A percentile compares a stretch with the other conserved stretches of the same genome.
These are phyloP conservation scores for Candolleomyces aberdarensis DNA, from an alignment of 768 basidiomycete genomes.

Conservation along the genomic window DNA sequence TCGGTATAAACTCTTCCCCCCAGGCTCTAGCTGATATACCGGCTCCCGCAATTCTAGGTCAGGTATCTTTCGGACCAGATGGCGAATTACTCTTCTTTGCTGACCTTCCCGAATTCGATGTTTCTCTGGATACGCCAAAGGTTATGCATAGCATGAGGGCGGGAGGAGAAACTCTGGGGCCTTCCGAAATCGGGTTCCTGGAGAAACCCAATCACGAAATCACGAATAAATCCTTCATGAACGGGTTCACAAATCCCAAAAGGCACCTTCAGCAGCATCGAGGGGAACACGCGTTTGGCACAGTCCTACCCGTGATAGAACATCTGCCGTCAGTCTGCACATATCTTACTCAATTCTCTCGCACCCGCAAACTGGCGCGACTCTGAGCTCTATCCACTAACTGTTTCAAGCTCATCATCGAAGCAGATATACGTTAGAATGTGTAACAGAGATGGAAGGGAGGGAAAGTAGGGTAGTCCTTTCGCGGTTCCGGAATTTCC, in stretches of 20 bases:
- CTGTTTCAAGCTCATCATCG: too few relatives aligned
- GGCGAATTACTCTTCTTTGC: too few relatives aligned
- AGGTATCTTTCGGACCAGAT: too few relatives aligned
- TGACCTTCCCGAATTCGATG: too few relatives aligned
- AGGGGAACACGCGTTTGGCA: not conserved
- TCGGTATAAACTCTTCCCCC: too few relatives aligned
- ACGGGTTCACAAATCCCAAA: not conserved
- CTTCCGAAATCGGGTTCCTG: not conserved
- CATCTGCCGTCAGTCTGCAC: not conserved
- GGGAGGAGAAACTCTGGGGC: too few relatives aligned
- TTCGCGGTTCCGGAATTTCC: not conserved
- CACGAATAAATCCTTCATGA: not conserved
- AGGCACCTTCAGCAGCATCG: not conserved
- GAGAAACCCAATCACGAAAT: slow-evolving; percentile 2
- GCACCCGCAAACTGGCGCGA: not conserved
- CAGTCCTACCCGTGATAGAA: not conserved
- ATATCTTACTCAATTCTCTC: slow-evolving; percentile 1
- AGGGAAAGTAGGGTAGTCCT: not conserved
- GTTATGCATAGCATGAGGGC: too few relatives aligned
- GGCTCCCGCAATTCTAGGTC: too few relatives aligned
- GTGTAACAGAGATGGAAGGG: not conserved
- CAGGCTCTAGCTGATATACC: too few relatives aligned
- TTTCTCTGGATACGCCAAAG: too few relatives aligned
- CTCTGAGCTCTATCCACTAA: not conserved
- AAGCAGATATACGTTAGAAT: too few relatives aligned